These are phyloP conservation scores for Podila horticola DNA, from an alignment of 192 early-diverging fungal genomes.

Conservation along the genomic window DNA sequence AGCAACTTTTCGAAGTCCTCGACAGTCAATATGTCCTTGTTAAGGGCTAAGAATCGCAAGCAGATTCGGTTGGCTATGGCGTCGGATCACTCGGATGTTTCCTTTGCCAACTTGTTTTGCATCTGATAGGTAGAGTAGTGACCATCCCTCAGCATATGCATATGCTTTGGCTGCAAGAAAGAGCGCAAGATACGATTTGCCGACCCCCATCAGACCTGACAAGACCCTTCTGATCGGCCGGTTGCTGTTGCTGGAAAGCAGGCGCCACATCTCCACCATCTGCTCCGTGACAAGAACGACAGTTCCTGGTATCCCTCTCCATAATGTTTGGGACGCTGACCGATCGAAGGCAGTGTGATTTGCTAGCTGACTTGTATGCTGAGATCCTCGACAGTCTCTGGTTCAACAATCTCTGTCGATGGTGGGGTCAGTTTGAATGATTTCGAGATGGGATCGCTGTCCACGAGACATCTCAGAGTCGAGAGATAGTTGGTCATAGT, in stretches of 20 bases:
- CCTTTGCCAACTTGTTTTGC: conserved; percentile 9
- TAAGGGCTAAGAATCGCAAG: conserved; percentile 17
- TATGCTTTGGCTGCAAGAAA: conserved; percentile 40
- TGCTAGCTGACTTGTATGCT: conserved; percentile 8
- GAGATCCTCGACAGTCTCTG: too few species aligned
- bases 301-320: conserved; percentile 19
- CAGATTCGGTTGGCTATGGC: conserved; percentile 13
- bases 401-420: too few species aligned
- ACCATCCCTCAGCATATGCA: conserved; percentile 29
- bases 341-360: conserved; percentile 31
- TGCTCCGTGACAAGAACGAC: conserved; percentile 30
- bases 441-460: too few species aligned
- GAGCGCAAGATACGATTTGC: conserved; percentile 35
- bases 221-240: conserved; percentile 27
- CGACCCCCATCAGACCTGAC: conserved; percentile 36
- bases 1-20: neutral
- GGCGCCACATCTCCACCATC: conserved; percentile 24
- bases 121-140: conserved; percentile 41
- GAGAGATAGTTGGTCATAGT: too few species aligned
- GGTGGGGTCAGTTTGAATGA: too few species aligned
- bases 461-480: too few species aligned
- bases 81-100: too few species aligned
- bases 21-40: conserved; percentile 42
- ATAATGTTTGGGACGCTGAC: conserved; percentile 23
- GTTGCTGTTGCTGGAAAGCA: conserved; percentile 15